Base-by-base conservation (phyloP, 139 green algal genomes). In the Pycnococcus provasolii region DNA sequence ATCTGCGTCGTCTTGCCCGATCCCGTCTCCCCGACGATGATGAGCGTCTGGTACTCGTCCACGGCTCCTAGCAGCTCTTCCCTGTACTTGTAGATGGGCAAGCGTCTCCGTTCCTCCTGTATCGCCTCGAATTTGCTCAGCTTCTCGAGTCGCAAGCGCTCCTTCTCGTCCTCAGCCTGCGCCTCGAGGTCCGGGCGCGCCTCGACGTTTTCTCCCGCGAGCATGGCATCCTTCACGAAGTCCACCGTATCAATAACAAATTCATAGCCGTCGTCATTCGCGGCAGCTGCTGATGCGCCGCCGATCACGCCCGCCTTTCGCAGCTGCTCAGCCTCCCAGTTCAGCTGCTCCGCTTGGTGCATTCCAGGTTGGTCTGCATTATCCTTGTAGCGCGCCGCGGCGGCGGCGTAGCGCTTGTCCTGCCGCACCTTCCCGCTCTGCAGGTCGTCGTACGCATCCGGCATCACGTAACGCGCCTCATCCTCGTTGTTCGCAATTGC, bases 171-270 rank as follows among this genome's bases (percentile, higher is more conserved):
- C 68, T 82, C 73, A 13, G 42, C 46, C n/a, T 48, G 39, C 37
- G 52, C 43, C 58, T 80, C 73, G 50, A 83, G 73, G 64, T 88
- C 78, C 44, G 83, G 82, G 26, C 61, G 48, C 3, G 45, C 55
- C n/a, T 70, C 51, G 2, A 55, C 54, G 68, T 54, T 41, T 2
- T 61, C 48, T 0, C 66, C 75, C 0, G 57, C 70, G 50, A 83
- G 61, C 41, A 81, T 65, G 46, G 73, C 76, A 53, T 83, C 82
- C 68, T 89, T 90, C 44, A 98, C 89, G 77, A 96, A 98, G 11
- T 95, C 88, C n/a, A 97, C 91, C 55, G 88, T 77, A 80, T 98
- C 92, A 46, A 96, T 89, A 73, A 96, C 91, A 53, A 98, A 78
- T 39, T 90, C 86, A 45, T 95, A 87, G 73, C 95, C 95, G 45